These are phyloP conservation scores for Marasmius sp. DNA, from an alignment of 1,284 basidiomycete genomes.

Conservation along the genomic window DNA sequence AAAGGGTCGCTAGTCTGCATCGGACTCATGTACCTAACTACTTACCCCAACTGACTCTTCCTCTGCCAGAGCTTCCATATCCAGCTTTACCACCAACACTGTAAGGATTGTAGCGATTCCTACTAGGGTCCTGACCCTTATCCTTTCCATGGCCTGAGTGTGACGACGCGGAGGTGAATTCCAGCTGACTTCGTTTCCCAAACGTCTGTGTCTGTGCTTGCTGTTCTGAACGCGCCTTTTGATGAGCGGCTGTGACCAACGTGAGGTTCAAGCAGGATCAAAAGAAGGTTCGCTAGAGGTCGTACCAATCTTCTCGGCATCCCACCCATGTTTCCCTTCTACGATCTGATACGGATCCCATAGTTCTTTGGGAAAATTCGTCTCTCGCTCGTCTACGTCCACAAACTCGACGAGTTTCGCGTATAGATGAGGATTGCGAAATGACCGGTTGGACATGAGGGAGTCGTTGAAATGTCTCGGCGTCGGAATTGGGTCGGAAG, in stretches of 20 bases:
- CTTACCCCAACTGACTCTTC: not conserved
- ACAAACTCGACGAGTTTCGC: constrained; percentile 91
- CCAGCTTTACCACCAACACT: not conserved
- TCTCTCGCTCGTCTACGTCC: constrained; percentile 82
- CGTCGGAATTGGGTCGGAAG: constrained; percentile 23
- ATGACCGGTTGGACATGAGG: constrained; percentile 85
- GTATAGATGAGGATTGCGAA: constrained; percentile 94
- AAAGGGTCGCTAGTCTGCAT: no score
- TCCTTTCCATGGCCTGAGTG: constrained; percentile 5
- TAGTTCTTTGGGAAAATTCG: constrained; percentile 70
- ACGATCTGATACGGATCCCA: constrained; percentile 68
- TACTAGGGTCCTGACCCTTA: constrained; percentile 1
- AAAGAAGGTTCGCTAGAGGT: constrained; percentile 13
- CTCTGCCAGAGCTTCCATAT: not conserved
- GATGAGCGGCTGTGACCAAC: constrained; percentile 37
- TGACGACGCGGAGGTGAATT: constrained; percentile 22
- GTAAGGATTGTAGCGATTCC: constrained; percentile 7
- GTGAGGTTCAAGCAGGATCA: constrained; percentile 22
- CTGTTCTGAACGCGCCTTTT: constrained; percentile 43
- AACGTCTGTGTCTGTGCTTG: constrained; percentile 22
- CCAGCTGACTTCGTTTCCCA: constrained; percentile 30
- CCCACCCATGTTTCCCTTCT: constrained; percentile 52
- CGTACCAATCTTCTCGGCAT: constrained; percentile 69
- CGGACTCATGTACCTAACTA: not conserved
- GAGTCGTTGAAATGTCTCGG: constrained; percentile 95